phyloP scores from a whole-genome alignment of 2,329 filamentous ascomycete species.

The Verticillium klebahnii region DNA sequence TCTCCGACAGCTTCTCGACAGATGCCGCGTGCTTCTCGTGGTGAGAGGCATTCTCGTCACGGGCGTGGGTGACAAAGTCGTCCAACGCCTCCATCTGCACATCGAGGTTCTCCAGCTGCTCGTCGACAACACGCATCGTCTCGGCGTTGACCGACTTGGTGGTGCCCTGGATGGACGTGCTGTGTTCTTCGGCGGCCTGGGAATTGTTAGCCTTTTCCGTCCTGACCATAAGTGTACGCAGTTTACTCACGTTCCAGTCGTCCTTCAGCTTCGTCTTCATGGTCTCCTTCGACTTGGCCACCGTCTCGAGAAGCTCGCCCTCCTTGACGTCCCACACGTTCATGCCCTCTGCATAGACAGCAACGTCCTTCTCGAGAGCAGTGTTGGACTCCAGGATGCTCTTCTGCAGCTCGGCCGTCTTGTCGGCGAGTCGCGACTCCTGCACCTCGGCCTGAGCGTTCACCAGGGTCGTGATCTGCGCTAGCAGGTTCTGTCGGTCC shows the following conservation, averaged over 20 bases:
- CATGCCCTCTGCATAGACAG: conserved; percentile 66
- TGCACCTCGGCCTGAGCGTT: conserved; percentile 70
- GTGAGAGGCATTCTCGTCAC: conserved; percentile 73
- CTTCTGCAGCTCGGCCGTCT: conserved; percentile 57
- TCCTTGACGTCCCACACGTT: conserved; percentile 69
- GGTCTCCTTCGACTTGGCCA: conserved; percentile 68
- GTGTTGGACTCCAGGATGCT: conserved; percentile 62
- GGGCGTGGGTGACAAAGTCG: conserved; percentile 80
- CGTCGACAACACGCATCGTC: conserved; percentile 83
- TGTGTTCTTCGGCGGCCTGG: conserved; percentile 72
- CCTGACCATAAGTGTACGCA: conserved; percentile 33
- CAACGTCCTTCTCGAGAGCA: conserved; percentile 60
- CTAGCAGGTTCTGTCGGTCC: conserved; percentile 69
- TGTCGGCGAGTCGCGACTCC: conserved; percentile 63
- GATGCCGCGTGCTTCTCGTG: conserved; percentile 65
- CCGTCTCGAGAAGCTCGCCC: conserved; percentile 62
- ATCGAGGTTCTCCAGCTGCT: conserved; percentile 82
- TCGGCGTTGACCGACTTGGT: conserved; percentile 87
- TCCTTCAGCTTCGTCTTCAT: conserved; percentile 79
- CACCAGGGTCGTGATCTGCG: conserved; percentile 74
- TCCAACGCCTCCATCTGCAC: conserved; percentile 87
- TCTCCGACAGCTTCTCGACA: conserved; percentile 59
- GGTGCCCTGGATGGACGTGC: conserved; percentile 75
- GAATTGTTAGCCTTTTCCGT: conserved; percentile 20
- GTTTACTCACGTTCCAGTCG: conserved; percentile 71